phyloP scores from a whole-genome alignment of 208 protist species.

The Acanthamoeba sp. region DNA sequence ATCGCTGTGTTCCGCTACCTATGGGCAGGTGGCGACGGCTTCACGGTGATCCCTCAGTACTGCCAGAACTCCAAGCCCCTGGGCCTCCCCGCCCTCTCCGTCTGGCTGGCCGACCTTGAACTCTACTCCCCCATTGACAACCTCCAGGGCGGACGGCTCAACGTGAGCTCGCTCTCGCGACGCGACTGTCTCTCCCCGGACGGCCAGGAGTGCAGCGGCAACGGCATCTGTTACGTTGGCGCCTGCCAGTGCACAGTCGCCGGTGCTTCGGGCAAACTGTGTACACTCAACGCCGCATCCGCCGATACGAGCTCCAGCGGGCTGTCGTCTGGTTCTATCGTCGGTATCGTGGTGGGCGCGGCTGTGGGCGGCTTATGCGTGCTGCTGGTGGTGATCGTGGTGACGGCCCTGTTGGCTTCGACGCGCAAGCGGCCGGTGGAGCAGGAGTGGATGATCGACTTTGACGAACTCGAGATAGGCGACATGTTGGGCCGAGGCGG shows the following conservation, averaged over 20 bases:
- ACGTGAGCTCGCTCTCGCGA: not conserved
- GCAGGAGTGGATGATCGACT: slow-evolving; percentile 25
- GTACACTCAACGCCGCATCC: not conserved
- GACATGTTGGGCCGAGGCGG: not conserved
- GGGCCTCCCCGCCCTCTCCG: not conserved
- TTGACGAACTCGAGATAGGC: slow-evolving; percentile 18
- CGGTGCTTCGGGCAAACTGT: not conserved
- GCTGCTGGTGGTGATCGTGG: not conserved
- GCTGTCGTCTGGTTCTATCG: not conserved
- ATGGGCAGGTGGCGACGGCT: slow-evolving; percentile 28
- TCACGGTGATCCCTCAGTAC: not conserved
- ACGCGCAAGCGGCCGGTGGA: not conserved
- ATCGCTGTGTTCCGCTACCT: not conserved
- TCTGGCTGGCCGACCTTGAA: not conserved
- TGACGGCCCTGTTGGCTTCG: not conserved
- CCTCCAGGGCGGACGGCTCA: not conserved
- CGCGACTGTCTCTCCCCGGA: not conserved
- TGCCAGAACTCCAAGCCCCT: not conserved
- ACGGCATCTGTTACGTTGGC: slow-evolving; percentile 4
- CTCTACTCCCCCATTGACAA: slow-evolving; percentile 27
- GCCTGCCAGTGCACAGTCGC: slow-evolving; percentile 15
- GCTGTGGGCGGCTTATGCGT: not conserved
- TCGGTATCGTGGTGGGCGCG: not conserved
- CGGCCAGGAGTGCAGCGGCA: slow-evolving; percentile 22
- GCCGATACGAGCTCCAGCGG: not conserved